Evolutionary conservation across 495 filamentous ascomycete species (phyloP), one percentile per base, ranked within the genome.

Genomic region (Lophiostoma macrostomum): DNA sequence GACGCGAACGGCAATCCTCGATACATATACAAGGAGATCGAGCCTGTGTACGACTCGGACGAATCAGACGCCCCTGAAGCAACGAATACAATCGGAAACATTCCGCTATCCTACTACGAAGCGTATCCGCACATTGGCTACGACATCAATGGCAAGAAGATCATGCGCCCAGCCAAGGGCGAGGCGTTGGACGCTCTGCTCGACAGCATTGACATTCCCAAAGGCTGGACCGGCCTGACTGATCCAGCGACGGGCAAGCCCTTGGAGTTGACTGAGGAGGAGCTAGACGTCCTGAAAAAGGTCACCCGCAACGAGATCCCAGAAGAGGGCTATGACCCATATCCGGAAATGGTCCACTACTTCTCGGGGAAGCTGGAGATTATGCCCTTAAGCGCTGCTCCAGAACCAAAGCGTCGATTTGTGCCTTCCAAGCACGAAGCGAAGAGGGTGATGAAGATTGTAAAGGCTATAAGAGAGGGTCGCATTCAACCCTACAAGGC

Each of bases 111-210:
- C 23, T 96, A 95, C 72, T 98, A 98, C 76, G 91, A 97, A 65
- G 85, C 87, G 37, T 97, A 96, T 66, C 93, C 94, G 46, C 93
- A 98, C 68, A 96, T 98, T 67, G 93, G 93, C 34, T 98, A 98
- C 70, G 87, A 96, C 66, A 96, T 98, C 70, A 95, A 98, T 72
- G 93, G 93, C 68, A 96, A 90, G 76, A 95, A 88, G 69, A 94
- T 98, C 49, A 84, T 94, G 82, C 87, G 93, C 38, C 93, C 93
- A 2, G 93, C 93, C 25, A 90, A 89, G 65, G 93, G 93, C 28
- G 86, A 94, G 65, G 93, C 94, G 31, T 73, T 98, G 25, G 94
- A 98, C 79, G 88, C 89, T 5, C 76, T 98, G 35, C 77, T 98
- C 24, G 91, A 97, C 62, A 95, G 87, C 68, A 97, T 98, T 58